These are phyloP conservation scores for Chytriomyces sp. DNA, from an alignment of 192 early-diverging fungal genomes.

Conservation along the genomic window DNA sequence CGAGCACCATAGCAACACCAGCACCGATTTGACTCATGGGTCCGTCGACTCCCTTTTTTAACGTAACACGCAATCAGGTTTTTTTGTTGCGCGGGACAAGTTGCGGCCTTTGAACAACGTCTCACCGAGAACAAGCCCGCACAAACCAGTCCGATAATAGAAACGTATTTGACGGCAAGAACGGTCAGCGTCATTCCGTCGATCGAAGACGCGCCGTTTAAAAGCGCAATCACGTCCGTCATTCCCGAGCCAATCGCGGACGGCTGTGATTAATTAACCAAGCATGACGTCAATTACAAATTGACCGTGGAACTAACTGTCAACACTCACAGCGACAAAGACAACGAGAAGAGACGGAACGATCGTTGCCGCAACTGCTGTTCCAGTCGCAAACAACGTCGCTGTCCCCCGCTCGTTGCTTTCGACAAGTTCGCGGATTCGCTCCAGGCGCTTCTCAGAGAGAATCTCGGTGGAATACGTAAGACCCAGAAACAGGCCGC, in stretches of 20 bases:
- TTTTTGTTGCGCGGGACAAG: background rate
- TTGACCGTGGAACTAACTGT: background rate
- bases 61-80: constrained; percentile 13
- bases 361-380: constrained; percentile 27
- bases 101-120: background rate
- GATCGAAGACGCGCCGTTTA: constrained; percentile 41
- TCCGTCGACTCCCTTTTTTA: constrained; percentile 40
- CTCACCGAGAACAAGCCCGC: constrained; percentile 38
- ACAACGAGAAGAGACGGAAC: constrained; percentile 35
- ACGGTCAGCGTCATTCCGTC: constrained; percentile 24
- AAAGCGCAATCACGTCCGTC: constrained; percentile 45
- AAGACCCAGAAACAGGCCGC: constrained; percentile 32
- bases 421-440: constrained; percentile 26
- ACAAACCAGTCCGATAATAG: constrained; percentile 30
- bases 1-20: constrained; percentile 34
- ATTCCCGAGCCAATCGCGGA: constrained; percentile 44
- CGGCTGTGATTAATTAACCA: constrained; percentile 25
- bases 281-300: background rate
- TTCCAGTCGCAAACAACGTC: constrained; percentile 40
- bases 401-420: constrained; percentile 13
- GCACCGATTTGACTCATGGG: constrained; percentile 47
- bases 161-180: constrained; percentile 29
- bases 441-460: constrained; percentile 34
- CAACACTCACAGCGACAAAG: constrained; percentile 26
- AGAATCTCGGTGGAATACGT: constrained; percentile 41